Evolutionary conservation across 345 rosid species (phyloP), one percentile per base, ranked within the genome.

Genomic region (Bretschneidera sinensis): DNA sequence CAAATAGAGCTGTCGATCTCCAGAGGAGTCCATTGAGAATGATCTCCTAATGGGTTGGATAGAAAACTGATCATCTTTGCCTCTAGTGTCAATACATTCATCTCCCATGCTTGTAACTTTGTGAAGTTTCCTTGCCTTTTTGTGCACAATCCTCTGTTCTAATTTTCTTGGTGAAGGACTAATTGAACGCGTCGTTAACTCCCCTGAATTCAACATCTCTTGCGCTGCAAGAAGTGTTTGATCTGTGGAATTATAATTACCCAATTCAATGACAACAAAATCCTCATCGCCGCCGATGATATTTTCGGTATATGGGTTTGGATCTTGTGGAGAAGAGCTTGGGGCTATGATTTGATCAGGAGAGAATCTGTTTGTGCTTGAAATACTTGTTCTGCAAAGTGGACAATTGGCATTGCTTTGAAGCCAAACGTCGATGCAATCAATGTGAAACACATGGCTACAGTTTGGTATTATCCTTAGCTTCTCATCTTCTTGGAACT

Each of bases 401-500:
- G 98, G 98, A 58, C 98, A 92, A 56, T 87, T 92, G 0, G 91
- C 86, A 60, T 87, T 87, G 82, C 60, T 82, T 67, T 89, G 98
- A 45, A 92, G 97, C 97, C 98, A 92, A 54, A 85, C 66, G 70
- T 89, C 98, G 51, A 92, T 87, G 77, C 96, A 92, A 57, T 92
- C 97, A 1, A 92, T 85, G 57, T 92, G 98, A 51, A 92, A 92
- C 47, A 87, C 81, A 72, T 92, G 98, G 72, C 67, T 48, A 34
- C 98, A 92, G 16, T 73, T 82, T 5, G 98, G 98, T 20, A 92
- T 78, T 33, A 70, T 74, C 61, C 82, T 77, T 3, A 89, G 78
- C 69, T 76, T 89, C 80, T 92, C 98, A 2, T 87, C 81, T 52
- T 87, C 95, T 55, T 79, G 82, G 66, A 92, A 92, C 85, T 92